Evolutionary conservation across 192 early-diverging fungal genomes (phyloP).

Genomic region (Tieghemiomyces parasiticus): DNA sequence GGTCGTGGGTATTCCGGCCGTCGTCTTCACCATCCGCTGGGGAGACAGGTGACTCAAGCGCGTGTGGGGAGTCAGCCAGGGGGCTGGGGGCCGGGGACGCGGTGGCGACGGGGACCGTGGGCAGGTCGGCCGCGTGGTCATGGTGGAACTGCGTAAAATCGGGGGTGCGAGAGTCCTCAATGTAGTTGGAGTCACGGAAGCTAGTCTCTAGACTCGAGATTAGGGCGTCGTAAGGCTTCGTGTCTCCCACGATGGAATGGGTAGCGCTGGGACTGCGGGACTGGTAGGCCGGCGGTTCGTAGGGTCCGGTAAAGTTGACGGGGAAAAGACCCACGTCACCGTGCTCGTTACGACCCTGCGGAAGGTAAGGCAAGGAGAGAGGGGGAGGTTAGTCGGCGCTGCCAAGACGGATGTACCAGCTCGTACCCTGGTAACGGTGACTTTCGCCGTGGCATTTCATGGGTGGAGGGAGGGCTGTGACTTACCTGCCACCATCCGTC

Average conservation of each 20-base stretch:
- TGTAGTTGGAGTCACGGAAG: neutral
- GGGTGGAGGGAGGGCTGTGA: neutral
- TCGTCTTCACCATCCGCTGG: neutral
- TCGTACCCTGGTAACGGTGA: too few relatives aligned
- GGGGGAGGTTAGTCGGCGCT: conserved; percentile 10
- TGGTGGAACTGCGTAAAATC: neutral
- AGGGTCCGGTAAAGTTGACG: conserved; percentile 28
- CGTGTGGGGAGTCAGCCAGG: neutral
- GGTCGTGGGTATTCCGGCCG: neutral
- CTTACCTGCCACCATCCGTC: conserved; percentile 73
- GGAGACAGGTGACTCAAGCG: neutral
- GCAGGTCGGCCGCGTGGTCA: neutral
- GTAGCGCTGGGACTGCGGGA: conserved; percentile 4
- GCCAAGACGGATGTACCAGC: too few relatives aligned
- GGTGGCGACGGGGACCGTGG: neutral
- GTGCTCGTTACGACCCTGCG: conserved; percentile 46
- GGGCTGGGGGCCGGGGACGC: neutral
- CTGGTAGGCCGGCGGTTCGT: conserved; percentile 4
- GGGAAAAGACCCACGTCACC: conserved; percentile 62
- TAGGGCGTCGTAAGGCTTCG: neutral
- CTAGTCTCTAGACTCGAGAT: conserved; percentile 10
- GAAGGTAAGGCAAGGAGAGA: neutral
- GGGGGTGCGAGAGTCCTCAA: neutral
- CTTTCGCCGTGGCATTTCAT: too few relatives aligned
- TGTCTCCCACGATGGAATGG: neutral